Evolutionary conservation across 2,329 filamentous ascomycete species (phyloP).

Genomic region (Dryadomyces sulphureus): DNA sequence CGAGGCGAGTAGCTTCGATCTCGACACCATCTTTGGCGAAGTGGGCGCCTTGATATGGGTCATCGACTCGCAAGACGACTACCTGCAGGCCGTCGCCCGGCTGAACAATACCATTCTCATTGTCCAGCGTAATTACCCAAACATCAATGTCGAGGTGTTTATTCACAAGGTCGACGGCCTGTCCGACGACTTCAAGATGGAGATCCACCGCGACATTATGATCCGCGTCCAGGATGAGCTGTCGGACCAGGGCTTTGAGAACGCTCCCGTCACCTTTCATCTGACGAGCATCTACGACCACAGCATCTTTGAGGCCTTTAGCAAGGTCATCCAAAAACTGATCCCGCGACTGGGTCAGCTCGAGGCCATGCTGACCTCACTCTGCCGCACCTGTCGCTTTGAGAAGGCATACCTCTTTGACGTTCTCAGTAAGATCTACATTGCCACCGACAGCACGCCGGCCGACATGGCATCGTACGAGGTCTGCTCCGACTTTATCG

Average conservation of each 20-base stretch:
- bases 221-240: conserved; percentile 95
- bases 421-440: conserved; percentile 95
- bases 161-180: conserved; percentile 99
- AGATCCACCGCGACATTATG: conserved; percentile 92
- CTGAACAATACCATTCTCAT: conserved; percentile 82
- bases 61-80: conserved; percentile 96
- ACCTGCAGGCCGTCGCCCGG: conserved; percentile 75
- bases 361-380: conserved; percentile 83
- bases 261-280: conserved; percentile 87
- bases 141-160: conserved; percentile 95
- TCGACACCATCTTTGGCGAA: conserved; percentile 85
- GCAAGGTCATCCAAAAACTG: conserved; percentile 94
- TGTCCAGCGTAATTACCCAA: conserved; percentile 75
- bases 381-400: conserved; percentile 86
- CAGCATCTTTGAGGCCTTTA: conserved; percentile 92
- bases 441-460: conserved; percentile 85
- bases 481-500: conserved; percentile 96
- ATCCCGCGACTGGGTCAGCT: conserved; percentile 87
- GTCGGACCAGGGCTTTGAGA: conserved; percentile 83
- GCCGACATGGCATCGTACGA: conserved; percentile 94
- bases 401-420: conserved; percentile 98
- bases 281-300: conserved; percentile 97
- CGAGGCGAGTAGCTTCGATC: conserved; percentile 76
- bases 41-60: conserved; percentile 96
- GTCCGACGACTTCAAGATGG: conserved; percentile 88